Base-by-base conservation (phyloP, 2,329 filamentous ascomycete genomes). In the Apiospora koreana region DNA sequence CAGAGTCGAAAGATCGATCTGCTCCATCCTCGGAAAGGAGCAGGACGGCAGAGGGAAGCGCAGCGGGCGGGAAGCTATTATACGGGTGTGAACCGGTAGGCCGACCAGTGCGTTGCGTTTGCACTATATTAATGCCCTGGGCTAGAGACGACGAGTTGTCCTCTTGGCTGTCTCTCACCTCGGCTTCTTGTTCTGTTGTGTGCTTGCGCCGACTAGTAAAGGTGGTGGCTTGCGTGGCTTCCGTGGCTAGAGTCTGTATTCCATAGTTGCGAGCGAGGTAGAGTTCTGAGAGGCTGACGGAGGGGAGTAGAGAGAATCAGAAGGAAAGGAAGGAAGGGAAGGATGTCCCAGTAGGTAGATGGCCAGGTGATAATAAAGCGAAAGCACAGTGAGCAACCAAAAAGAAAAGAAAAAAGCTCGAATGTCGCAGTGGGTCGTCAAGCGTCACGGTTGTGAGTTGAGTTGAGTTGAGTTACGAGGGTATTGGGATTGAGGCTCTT, bases 1-100 rank as follows among this genome's bases (percentile, higher is more conserved):
- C 28, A 68, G 21, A 10, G 45, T 68, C 8, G 66, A 54, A 25
- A 50, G 66, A 48, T 68, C 43, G 23, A 68, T 68, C 45, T 68
- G 66, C n/a, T 68, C 66, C 66, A 68, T 68, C 28, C n/a, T 43
- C 41, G 38, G 45, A 3, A 43, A n/a, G 25, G 42, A 25, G 35
- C 23, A 67, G 42, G n/a, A n/a, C 18, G 16, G 41, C 35, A 18
- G 25, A 28, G 16, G 25, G 21, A 58, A 16, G 31, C 28, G 31
- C 28, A 8, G 54, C 54, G 6, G 43, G 21, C 21, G 43, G 18
- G 43, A 46, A 38, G 28, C 54, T 38, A 21, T 38, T 62, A 62
- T 62, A 62, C 54, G 21, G 31, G 28, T 3, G 18, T 3, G 18
- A 38, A 18, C 54, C 31, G 54, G 28, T 58, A 35, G 16, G 28